Conservation (phyloP, 1,284 basidiomycete species). For the Cutaneotrichosporon cyanovorans region DNA sequence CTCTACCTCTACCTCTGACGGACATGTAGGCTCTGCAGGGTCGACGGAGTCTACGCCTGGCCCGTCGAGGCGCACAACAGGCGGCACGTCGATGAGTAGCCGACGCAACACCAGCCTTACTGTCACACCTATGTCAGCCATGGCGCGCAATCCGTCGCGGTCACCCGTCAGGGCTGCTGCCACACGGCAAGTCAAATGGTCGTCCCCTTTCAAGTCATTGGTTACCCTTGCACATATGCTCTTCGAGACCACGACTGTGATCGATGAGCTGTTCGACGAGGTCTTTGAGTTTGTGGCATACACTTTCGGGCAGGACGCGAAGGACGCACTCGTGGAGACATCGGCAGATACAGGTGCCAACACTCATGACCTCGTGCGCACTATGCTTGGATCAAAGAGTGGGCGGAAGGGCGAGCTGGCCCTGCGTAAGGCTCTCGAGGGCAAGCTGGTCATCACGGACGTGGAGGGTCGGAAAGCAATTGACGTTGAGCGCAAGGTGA, state of each 20-base stretch:
- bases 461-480: conserved; percentile 15
- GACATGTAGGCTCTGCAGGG: not conserved
- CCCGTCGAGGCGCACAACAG: not conserved
- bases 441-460: conserved; percentile 16
- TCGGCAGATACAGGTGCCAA: conserved; percentile 13
- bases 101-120: conserved; percentile 9
- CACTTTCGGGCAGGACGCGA: conserved; percentile 32
- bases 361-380: conserved; percentile 24
- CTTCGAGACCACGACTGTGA: conserved; percentile 25
- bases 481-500: conserved; percentile 30
- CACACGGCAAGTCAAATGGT: conserved; percentile 17
- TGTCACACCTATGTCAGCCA: conserved; percentile 13
- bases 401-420: conserved; percentile 34
- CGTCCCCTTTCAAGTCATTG: conserved; percentile 22
- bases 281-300: conserved; percentile 33
- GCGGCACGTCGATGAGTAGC: not conserved
- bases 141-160: conserved; percentile 7
- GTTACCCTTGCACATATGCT: conserved; percentile 26
- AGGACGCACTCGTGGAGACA: conserved; percentile 20
- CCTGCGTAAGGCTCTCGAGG: conserved; percentile 31
- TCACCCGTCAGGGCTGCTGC: conserved; percentile 5
- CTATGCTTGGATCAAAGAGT: conserved; percentile 28
- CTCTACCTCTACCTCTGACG: not conserved
- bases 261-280: conserved; percentile 30
- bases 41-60: not conserved